Evolutionary conservation across 257 asterid species (phyloP), one percentile per base, ranked within the genome.

Genomic region (Solanum rostratum): DNA sequence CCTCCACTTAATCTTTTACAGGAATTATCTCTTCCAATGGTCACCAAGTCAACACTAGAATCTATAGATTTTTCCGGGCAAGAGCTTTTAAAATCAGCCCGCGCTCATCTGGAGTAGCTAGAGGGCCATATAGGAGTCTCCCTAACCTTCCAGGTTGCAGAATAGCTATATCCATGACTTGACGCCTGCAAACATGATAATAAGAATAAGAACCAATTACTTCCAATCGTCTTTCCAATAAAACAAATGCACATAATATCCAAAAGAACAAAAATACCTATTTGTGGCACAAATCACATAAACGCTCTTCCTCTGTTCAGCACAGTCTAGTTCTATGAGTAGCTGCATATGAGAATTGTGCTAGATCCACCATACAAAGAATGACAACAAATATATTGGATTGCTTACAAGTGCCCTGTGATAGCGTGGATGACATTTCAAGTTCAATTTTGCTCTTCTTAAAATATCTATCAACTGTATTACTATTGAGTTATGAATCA

Each of bases 241-340:
- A 49, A 33, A 43, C 41, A 13, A 63, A 19, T 59, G 33, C 16
- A 57, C 57, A 73, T 57, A 78, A 49, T 57, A 82, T 45, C 27
- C 65, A 37, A 78, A 86, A 49, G 22, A 81, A 79, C 37, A 79
- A 63, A 8, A 16, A 24, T 81, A 95, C 98, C 99, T 92, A 90
- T 96, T 96, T 76, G 98, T 94, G 71, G 98, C 98, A 68, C 99
- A 97, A 84, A 94, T 93, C 50, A 96, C 94, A 87, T 85, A 94
- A 85, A 96, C 95, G 27, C 95, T 96, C 66, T 70, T 87, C 81
- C 98, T 89, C 46, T 91, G 88, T 59, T 93, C 98, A 53, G 92
- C 93, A 54, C 99, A 97, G 43, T 93, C 97, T 69, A 94, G 91
- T 88, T 93, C 98, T 87, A 91, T 84, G 86, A 96, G 91, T 53